phyloP scores from a whole-genome alignment of 2,329 filamentous ascomycete genomes.

The Fusarium torulosum region DNA sequence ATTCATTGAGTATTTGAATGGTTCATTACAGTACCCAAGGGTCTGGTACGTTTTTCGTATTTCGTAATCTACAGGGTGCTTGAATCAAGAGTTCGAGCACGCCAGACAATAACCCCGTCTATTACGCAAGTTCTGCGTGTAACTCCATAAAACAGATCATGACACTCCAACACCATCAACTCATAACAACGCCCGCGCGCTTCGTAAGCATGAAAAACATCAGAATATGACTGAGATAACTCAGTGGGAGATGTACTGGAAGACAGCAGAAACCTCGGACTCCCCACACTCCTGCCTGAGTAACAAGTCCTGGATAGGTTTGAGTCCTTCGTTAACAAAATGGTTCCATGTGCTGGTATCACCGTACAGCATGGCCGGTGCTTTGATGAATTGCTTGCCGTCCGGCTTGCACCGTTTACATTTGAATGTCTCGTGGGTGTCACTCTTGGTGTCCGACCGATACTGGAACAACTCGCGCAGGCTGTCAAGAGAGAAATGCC shows the following conservation, averaged over 20 bases:
- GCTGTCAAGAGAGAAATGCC: conserved; percentile 93
- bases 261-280: conserved; percentile 89
- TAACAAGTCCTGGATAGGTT: conserved; percentile 89
- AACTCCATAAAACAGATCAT: conserved; percentile 24
- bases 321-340: conserved; percentile 84
- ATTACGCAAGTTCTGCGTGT: neutral
- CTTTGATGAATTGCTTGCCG: conserved; percentile 88
- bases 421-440: conserved; percentile 99
- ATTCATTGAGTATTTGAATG: neutral
- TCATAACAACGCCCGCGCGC: conserved; percentile 31
- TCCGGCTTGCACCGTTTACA: conserved; percentile 94
- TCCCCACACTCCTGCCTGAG: conserved; percentile 86
- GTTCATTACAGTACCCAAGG: neutral
- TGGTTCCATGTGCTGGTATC: conserved; percentile 99
- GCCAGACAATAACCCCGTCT: neutral
- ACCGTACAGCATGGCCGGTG: conserved; percentile 94
- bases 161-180: conserved; percentile 11
- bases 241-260: conserved; percentile 96
- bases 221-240: neutral
- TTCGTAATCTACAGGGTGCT: neutral
- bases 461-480: conserved; percentile 96
- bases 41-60: neutral
- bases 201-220: conserved; percentile 28
- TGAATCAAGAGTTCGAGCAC: neutral
- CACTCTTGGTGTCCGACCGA: conserved; percentile 83